phyloP scores from a whole-genome alignment of 495 filamentous ascomycete genomes.

The Penicillium mononematosum region DNA sequence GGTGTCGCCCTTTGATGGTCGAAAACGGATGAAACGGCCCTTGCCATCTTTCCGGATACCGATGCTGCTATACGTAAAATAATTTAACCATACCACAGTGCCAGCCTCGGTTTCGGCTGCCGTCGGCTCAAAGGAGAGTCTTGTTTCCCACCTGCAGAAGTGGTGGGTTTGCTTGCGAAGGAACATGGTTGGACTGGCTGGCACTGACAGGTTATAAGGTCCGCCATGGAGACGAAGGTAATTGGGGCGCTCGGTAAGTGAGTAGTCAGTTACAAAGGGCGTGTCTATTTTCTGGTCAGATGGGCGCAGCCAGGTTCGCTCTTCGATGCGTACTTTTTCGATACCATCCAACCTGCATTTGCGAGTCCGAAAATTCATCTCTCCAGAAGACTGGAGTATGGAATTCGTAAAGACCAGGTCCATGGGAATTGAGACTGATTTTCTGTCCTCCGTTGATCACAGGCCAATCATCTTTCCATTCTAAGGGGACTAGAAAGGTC shows the following conservation, averaged over 20 bases:
- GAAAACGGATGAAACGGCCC: constrained; percentile 28
- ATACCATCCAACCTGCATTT: constrained; percentile 42
- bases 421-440: constrained; percentile 36
- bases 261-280: constrained; percentile 34
- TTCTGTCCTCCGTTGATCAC: constrained; percentile 44
- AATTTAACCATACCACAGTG: constrained; percentile 43
- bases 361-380: constrained; percentile 36
- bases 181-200: constrained; percentile 43
- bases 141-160: constrained; percentile 36
- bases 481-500: constrained; percentile 45
- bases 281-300: constrained; percentile 26
- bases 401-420: constrained; percentile 31
- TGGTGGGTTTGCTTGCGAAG: constrained; percentile 45
- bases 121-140: constrained; percentile 30
- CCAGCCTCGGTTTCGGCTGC: constrained; percentile 38
- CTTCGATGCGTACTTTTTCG: constrained; percentile 34
- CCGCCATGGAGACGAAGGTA: constrained; percentile 42
- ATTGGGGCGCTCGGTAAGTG: constrained; percentile 34
- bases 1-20: constrained; percentile 16
- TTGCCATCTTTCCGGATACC: constrained; percentile 28
- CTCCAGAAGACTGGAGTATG: constrained; percentile 30
- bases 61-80: constrained; percentile 40
- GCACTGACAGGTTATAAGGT: constrained; percentile 40
- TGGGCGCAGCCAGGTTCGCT: background rate
- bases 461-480: constrained; percentile 51